Percentiles rank a stretch among this genome's conserved stretches.
Evolutionary conservation across 441 rosid species (phyloP).

Genomic region (Pelargonium myrrhifolium): DNA sequence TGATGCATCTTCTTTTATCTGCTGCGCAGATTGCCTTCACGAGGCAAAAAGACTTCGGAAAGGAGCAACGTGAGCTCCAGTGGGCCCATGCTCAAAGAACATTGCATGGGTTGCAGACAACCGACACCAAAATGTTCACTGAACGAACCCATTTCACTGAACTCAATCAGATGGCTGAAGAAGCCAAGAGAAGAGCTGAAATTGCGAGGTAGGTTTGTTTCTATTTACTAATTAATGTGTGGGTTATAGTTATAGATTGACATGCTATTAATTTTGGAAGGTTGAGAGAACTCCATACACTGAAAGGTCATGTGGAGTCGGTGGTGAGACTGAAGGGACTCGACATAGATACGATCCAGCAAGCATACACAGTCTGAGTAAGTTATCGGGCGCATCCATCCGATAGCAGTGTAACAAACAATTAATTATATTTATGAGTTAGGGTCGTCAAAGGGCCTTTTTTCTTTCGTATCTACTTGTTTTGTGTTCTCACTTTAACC

Average conservation of each 20-base stretch:
- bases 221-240: too few relatives aligned
- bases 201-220: constrained; percentile 40
- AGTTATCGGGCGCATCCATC: too few relatives aligned
- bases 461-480: too few relatives aligned
- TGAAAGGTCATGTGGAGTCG: constrained; percentile 39
- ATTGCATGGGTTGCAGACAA: constrained; percentile 42
- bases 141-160: constrained; percentile 32
- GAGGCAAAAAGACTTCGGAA: constrained; percentile 39
- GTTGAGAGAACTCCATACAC: constrained; percentile 31
- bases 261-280: too few relatives aligned
- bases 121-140: constrained; percentile 33
- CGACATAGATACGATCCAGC: constrained; percentile 37
- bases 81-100: constrained; percentile 54
- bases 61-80: constrained; percentile 41
- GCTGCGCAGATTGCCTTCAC: constrained; percentile 45
- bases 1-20: background rate
- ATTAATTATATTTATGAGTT: too few relatives aligned
- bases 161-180: constrained; percentile 40
- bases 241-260: too few relatives aligned
- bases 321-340: constrained; percentile 36
- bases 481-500: too few relatives aligned
- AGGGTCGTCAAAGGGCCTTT: too few relatives aligned
- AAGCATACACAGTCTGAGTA: constrained; percentile 29
- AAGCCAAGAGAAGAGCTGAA: constrained; percentile 42
- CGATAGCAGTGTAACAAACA: too few relatives aligned